Conservation (phyloP, 495 filamentous ascomycete species). For the Melanomma pulvis-pyrius region DNA sequence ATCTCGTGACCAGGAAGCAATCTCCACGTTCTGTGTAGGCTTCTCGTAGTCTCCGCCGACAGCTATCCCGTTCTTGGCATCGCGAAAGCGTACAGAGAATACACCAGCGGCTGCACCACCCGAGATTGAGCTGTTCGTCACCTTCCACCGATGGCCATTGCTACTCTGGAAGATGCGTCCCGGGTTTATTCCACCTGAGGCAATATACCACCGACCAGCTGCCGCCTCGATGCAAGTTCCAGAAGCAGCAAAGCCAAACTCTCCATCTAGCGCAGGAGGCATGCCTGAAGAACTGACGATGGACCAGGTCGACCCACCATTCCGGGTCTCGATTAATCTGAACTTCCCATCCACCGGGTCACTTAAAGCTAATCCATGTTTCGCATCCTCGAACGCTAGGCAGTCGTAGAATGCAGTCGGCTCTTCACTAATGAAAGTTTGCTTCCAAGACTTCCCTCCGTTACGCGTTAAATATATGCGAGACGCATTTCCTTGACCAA, state of each 20-base stretch:
- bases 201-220: conserved; percentile 27
- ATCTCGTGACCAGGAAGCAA: conserved; percentile 14
- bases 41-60: conserved; percentile 20
- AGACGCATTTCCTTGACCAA: conserved; percentile 17
- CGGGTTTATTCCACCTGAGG: conserved; percentile 19
- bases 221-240: conserved; percentile 25
- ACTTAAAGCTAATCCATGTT: conserved; percentile 22
- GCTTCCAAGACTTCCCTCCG: conserved; percentile 18
- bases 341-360: conserved; percentile 28
- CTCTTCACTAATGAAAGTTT: conserved; percentile 15
- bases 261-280: conserved; percentile 14
- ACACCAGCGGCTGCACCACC: conserved; percentile 20
- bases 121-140: conserved; percentile 11
- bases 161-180: conserved; percentile 16
- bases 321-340: conserved; percentile 21
- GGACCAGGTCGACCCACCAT: conserved; percentile 14
- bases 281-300: conserved; percentile 9
- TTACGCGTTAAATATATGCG: conserved; percentile 17
- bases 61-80: conserved; percentile 19
- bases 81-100: conserved; percentile 24
- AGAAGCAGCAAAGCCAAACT: conserved; percentile 21
- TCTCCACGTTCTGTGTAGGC: conserved; percentile 10
- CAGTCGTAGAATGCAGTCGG: conserved; percentile 22
- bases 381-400: conserved; percentile 19
- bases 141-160: conserved; percentile 13